Evolutionary conservation across 2,329 filamentous ascomycete genomes (phyloP).

Genomic region (Sporothrix dimorphospora): DNA sequence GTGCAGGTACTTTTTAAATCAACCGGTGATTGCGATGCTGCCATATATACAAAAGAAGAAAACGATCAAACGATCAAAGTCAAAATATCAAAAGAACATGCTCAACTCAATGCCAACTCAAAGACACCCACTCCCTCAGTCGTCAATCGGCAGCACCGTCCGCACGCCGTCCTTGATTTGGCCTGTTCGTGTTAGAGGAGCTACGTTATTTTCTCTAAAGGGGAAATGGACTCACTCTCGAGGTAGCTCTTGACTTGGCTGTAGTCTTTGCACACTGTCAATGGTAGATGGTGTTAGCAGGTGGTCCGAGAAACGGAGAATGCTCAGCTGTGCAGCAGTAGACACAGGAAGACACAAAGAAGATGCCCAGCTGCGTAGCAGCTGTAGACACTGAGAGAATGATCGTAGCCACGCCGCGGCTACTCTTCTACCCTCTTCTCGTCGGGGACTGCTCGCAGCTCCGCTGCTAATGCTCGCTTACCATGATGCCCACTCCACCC

Average conservation of each 20-base stretch:
- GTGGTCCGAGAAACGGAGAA: background rate
- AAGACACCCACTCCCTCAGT: slow-evolving; percentile 22
- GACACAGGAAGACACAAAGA: background rate
- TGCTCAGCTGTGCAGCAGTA: background rate
- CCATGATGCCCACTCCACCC: slow-evolving; percentile 49
- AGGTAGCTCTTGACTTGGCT: slow-evolving; percentile 43
- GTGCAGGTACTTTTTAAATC: background rate
- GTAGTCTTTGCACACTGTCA: slow-evolving; percentile 46
- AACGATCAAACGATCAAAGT: background rate
- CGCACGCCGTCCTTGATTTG: slow-evolving; percentile 36
- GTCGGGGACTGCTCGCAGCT: background rate
- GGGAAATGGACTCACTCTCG: slow-evolving; percentile 36
- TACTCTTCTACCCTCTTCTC: background rate
- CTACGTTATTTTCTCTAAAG: background rate
- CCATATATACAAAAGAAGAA: background rate
- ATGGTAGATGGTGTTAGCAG: background rate
- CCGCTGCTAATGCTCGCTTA: slow-evolving; percentile 33
- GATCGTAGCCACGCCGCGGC: background rate
- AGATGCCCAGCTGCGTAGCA: background rate
- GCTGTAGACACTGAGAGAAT: background rate
- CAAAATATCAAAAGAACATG: background rate
- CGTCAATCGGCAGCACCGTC: slow-evolving; percentile 37
- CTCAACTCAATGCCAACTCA: too few species aligned
- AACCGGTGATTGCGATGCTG: slow-evolving; percentile 4
- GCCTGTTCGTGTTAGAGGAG: slow-evolving; percentile 28